These are phyloP conservation scores for Aspergillus ostianus DNA, from an alignment of 495 filamentous ascomycete species.

Conservation along the genomic window DNA sequence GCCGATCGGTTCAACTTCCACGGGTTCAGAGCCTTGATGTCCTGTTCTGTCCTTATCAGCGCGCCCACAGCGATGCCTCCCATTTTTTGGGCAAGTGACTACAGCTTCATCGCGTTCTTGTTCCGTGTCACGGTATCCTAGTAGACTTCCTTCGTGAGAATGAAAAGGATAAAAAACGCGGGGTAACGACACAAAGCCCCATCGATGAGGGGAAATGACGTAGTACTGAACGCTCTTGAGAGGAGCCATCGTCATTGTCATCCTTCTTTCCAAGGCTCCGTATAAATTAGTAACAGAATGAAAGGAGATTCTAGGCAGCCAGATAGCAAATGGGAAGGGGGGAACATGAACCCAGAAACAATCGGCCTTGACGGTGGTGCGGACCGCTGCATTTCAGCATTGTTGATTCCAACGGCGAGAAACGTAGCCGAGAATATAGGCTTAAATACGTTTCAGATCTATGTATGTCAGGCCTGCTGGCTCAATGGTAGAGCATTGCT, in stretches of 20 bases:
- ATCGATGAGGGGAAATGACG: neutral
- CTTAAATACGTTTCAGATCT: neutral
- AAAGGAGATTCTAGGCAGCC: too few relatives aligned
- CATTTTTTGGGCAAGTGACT: neutral
- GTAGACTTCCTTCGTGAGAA: too few relatives aligned
- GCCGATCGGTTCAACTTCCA: neutral
- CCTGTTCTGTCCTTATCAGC: neutral
- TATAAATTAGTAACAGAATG: neutral
- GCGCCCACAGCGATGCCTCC: neutral
- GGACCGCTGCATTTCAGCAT: too few relatives aligned
- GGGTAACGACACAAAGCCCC: neutral
- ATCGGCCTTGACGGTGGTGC: too few relatives aligned
- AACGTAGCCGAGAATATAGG: neutral
- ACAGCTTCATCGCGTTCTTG: neutral
- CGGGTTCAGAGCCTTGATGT: neutral
- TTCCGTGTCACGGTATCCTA: too few relatives aligned
- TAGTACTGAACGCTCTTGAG: neutral
- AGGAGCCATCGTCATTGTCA: neutral
- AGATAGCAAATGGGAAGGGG: neutral
- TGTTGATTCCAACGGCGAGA: too few relatives aligned
- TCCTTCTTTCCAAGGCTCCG: neutral
- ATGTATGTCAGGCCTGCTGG: constrained; percentile 5
- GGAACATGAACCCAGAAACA: too few relatives aligned
- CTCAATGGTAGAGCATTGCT: constrained; percentile 13
- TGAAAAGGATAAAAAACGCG: neutral